phyloP scores from a whole-genome alignment of 2,329 filamentous ascomycete genomes.

The Aureobasidium uvarum region DNA sequence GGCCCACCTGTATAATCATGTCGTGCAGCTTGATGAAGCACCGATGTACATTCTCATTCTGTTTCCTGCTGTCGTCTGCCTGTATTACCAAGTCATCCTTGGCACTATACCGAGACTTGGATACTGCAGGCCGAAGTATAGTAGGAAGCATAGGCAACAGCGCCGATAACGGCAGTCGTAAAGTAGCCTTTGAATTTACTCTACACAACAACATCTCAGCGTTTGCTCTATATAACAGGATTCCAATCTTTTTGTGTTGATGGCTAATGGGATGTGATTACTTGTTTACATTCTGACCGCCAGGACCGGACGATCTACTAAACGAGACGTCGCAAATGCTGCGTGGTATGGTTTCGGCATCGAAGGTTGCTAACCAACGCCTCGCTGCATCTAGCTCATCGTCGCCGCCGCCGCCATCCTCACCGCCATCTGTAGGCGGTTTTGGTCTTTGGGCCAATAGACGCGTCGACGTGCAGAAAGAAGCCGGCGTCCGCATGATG shows the following conservation, averaged over 20 bases:
- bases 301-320: conserved; percentile 63
- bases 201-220: not conserved
- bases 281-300: conserved; percentile 70
- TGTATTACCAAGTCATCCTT: conserved; percentile 58
- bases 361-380: too few species aligned
- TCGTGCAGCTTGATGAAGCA: conserved; percentile 60
- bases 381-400: too few species aligned
- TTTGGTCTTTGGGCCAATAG: too few species aligned
- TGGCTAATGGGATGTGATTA: conserved; percentile 38
- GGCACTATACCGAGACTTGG: conserved; percentile 47
- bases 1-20: conserved; percentile 53
- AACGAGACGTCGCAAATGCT: conserved; percentile 55
- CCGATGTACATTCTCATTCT: conserved; percentile 57
- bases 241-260: not conserved
- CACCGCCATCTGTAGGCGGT: too few species aligned
- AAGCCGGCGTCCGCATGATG: too few species aligned
- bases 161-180: conserved; percentile 15
- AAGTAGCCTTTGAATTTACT: conserved; percentile 19
- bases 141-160: conserved; percentile 56
- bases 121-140: conserved; percentile 49
- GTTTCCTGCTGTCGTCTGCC: conserved; percentile 62
- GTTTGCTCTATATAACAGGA: not conserved
- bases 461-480: too few species aligned
- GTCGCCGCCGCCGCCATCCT: too few species aligned
- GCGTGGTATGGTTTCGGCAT: too few species aligned